Evolutionary conservation across 2,329 filamentous ascomycete species (phyloP).

Genomic region (Dactylellina drechsleri): DNA sequence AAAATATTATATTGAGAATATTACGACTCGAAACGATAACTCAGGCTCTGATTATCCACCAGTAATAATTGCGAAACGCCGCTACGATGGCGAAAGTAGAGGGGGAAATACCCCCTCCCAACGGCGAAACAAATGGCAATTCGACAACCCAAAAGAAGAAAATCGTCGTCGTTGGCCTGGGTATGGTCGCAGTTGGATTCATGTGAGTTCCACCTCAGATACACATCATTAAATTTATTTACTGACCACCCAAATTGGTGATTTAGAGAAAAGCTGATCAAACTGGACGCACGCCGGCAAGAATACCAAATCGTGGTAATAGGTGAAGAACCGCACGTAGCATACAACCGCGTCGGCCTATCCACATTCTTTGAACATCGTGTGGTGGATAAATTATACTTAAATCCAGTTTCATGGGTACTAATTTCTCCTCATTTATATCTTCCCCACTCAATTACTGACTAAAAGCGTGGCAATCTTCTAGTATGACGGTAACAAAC

Average conservation of each 20-base stretch:
- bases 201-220: slow-evolving; percentile 71
- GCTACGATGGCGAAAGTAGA: too few species aligned
- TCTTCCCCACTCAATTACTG: background rate
- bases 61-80: too few species aligned
- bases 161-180: slow-evolving; percentile 30
- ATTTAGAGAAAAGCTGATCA: slow-evolving; percentile 83
- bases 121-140: background rate
- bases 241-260: too few species aligned
- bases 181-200: slow-evolving; percentile 88
- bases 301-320: slow-evolving; percentile 86
- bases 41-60: too few species aligned
- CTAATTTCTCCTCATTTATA: slow-evolving; percentile 7
- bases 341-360: slow-evolving; percentile 89
- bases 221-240: background rate
- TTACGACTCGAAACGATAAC: too few species aligned
- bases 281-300: slow-evolving; percentile 77
- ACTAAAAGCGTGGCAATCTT: too few species aligned
- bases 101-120: background rate
- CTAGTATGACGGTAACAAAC: slow-evolving; percentile 53
- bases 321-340: slow-evolving; percentile 85
- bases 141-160: slow-evolving; percentile 27
- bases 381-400: slow-evolving; percentile 84
- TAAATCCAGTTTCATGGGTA: slow-evolving; percentile 86
- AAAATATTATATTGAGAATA: too few species aligned
- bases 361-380: slow-evolving; percentile 90